Evolutionary conservation across 192 early-diverging fungal genomes (phyloP).

Genomic region (Entomortierella chlamydospora): DNA sequence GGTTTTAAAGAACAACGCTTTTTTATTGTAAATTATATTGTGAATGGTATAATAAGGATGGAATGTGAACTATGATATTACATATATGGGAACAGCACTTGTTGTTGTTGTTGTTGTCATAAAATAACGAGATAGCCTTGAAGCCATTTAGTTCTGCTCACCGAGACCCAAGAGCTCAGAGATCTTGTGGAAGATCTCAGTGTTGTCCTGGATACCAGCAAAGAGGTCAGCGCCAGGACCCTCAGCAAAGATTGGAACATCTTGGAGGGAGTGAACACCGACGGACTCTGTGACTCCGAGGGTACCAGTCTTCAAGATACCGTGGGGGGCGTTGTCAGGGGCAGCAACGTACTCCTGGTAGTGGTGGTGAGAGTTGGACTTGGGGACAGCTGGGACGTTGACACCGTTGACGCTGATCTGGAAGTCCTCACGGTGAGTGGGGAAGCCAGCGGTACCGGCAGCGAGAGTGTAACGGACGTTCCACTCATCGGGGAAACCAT

Average conservation of each 20-base stretch:
- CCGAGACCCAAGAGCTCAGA: slow-evolving; percentile 54
- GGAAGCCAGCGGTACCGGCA: slow-evolving; percentile 56
- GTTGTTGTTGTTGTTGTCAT: background rate
- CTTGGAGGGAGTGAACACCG: slow-evolving; percentile 62
- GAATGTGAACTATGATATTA: slow-evolving; percentile 11
- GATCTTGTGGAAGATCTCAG: slow-evolving; percentile 66
- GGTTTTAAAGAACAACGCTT: no score
- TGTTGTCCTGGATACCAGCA: slow-evolving; percentile 58
- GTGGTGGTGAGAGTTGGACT: slow-evolving; percentile 46
- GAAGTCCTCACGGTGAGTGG: slow-evolving; percentile 60
- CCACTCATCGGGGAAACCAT: slow-evolving; percentile 65
- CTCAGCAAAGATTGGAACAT: slow-evolving; percentile 59
- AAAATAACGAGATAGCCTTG: background rate
- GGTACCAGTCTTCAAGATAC: slow-evolving; percentile 42
- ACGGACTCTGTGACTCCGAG: slow-evolving; percentile 26
- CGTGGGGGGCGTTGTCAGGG: slow-evolving; percentile 26
- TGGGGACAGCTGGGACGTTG: slow-evolving; percentile 47
- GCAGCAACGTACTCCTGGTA: slow-evolving; percentile 29
- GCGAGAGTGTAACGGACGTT: slow-evolving; percentile 55
- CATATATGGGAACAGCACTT: background rate
- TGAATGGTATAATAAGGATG: background rate
- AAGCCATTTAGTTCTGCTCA: slow-evolving; percentile 27
- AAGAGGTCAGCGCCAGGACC: slow-evolving; percentile 57
- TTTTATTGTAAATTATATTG: no score
- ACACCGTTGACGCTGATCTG: slow-evolving; percentile 52